These are phyloP conservation scores for Yamadazyma insecticola DNA, from an alignment of 805 yeast genomes.

Conservation along the genomic window DNA sequence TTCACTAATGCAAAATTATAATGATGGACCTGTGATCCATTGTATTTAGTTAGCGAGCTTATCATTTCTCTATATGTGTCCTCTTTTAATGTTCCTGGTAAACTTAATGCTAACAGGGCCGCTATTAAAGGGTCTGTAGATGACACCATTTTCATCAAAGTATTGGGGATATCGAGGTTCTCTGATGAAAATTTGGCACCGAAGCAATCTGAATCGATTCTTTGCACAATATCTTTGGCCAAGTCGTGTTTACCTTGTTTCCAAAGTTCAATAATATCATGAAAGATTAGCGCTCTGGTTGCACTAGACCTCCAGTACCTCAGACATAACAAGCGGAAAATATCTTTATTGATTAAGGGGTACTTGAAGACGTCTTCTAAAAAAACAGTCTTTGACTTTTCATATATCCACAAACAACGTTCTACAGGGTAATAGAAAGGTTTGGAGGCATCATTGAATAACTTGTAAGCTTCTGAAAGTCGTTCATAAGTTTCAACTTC, in stretches of 20 bases:
- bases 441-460: slow-evolving; percentile 5
- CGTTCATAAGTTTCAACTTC: slow-evolving; percentile 12
- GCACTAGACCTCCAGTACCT: slow-evolving; percentile 15
- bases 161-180: no score
- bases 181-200: no score
- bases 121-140: no score
- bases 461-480: slow-evolving; percentile 14
- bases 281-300: slow-evolving; percentile 14
- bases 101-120: no score
- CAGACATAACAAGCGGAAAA: slow-evolving; percentile 13
- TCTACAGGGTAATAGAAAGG: slow-evolving; percentile 10
- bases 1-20: no score
- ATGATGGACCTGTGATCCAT: no score
- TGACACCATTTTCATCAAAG: no score
- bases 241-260: slow-evolving; percentile 7
- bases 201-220: no score
- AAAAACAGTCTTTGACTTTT: slow-evolving; percentile 6
- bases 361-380: slow-evolving; percentile 17
- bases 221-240: slow-evolving; percentile 4
- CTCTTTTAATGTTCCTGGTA: no score
- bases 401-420: slow-evolving; percentile 14
- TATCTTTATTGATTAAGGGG: slow-evolving; percentile 14
- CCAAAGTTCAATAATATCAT: slow-evolving; percentile 13
- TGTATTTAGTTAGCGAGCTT: no score
- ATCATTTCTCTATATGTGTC: no score